phyloP scores from a whole-genome alignment of 495 filamentous ascomycete species.

The Chlorociboria aeruginascens region DNA sequence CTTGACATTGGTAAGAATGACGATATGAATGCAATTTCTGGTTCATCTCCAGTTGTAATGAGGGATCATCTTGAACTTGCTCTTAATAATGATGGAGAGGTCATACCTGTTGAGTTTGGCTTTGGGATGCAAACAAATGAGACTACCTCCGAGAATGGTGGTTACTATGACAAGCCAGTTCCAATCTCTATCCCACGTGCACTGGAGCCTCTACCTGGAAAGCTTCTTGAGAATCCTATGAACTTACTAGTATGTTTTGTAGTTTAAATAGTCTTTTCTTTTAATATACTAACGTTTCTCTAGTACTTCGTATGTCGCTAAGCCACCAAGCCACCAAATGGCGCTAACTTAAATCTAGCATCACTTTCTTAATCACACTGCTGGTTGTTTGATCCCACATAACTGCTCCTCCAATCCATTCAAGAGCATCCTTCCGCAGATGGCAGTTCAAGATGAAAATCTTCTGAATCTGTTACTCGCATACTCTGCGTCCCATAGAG shows the following conservation, averaged over 20 bases:
- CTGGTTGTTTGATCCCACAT: slow-evolving; percentile 58
- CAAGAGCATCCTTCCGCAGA: slow-evolving; percentile 51
- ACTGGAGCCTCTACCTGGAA: slow-evolving; percentile 45
- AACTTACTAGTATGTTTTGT: slow-evolving; percentile 45
- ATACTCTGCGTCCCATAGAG: slow-evolving; percentile 73
- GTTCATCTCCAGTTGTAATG: slow-evolving; percentile 28
- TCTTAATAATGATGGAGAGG: slow-evolving; percentile 3
- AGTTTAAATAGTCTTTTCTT: slow-evolving; percentile 27
- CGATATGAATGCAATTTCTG: slow-evolving; percentile 39
- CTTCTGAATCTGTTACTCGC: slow-evolving; percentile 69
- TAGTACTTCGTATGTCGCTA: slow-evolving; percentile 29
- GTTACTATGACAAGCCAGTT: slow-evolving; percentile 52
- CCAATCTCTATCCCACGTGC: slow-evolving; percentile 51
- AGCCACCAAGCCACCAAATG: background rate
- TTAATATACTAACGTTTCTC: slow-evolving; percentile 1
- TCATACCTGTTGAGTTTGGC: slow-evolving; percentile 26
- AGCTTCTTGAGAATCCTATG: slow-evolving; percentile 57
- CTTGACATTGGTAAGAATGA: slow-evolving; percentile 57
- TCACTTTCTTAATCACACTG: slow-evolving; percentile 74
- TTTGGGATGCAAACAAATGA: slow-evolving; percentile 35
- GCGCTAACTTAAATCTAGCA: slow-evolving; percentile 28
- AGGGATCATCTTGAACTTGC: slow-evolving; percentile 19
- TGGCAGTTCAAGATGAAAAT: slow-evolving; percentile 61
- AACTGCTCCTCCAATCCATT: slow-evolving; percentile 68
- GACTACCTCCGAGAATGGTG: slow-evolving; percentile 38